Evolutionary conservation across 2,329 filamentous ascomycete genomes (phyloP).

Genomic region (Colletotrichum noveboracense): DNA sequence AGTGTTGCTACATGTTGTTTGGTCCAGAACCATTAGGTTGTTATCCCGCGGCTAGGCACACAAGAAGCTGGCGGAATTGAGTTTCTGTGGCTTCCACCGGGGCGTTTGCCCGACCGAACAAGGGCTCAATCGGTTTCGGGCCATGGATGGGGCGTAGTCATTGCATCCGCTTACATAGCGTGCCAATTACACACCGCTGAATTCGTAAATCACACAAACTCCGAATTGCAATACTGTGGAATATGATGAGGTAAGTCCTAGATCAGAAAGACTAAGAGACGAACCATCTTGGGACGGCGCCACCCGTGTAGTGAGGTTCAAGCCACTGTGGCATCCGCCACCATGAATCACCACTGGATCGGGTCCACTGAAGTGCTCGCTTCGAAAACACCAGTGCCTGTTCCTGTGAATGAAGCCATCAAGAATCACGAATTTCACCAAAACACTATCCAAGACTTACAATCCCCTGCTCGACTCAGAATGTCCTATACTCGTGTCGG

Average conservation of each 20-base stretch:
- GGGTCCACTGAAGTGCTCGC: neutral
- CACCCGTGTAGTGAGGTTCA: neutral
- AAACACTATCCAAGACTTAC: neutral
- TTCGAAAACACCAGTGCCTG: neutral
- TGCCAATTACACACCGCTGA: neutral
- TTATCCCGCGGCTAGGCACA: neutral
- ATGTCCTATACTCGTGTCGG: constrained; percentile 44
- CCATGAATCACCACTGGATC: neutral
- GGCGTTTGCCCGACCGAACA: neutral
- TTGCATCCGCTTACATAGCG: neutral
- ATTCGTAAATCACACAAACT: neutral
- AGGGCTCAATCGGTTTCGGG: neutral
- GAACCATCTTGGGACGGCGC: neutral
- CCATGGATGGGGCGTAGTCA: neutral
- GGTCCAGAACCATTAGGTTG: neutral
- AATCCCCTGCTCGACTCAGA: neutral
- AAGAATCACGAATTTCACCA: neutral
- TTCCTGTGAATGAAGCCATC: neutral
- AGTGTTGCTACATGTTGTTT: neutral
- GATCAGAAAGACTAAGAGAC: neutral
- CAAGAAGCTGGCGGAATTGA: neutral
- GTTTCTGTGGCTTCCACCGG: neutral
- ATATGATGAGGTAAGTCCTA: neutral
- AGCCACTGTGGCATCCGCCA: neutral
- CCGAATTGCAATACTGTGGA: neutral